Evolutionary conservation across 78 protist genomes (phyloP), one percentile per base, ranked within the genome.

Genomic region (Salpingoeca rosetta): DNA sequence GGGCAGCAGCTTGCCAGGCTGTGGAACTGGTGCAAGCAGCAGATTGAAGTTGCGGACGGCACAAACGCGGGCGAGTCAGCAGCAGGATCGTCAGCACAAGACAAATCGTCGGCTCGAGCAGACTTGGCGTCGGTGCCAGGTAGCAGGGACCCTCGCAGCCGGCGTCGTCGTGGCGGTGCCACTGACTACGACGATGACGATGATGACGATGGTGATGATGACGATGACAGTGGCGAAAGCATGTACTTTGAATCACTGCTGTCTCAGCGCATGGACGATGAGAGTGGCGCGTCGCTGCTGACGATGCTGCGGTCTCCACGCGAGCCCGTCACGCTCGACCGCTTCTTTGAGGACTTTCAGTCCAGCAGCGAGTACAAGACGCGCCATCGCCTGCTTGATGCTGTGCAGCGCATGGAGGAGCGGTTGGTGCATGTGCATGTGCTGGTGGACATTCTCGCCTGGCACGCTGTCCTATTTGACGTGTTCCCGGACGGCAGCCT

Each of bases 381-480:
- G 25, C 17, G 35, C 45, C 56, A 17, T 44, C 84, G 84, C 25
- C 84, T 85, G n/a, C 7, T 79, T 10, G 57, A 11, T 7, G 84
- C 83, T 0, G 27, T 76, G 28, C 45, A 36, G 36, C 39, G 36
- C 37, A 25, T 74, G 76, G 79, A 76, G 43, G 45, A 40, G 0
- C 42, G 44, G 1, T 40, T 79, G 84, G 27, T 17, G 36, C n/a
- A 37, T 10, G 7, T 85, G 28, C 26, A 77, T 3, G 2, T 26
- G 43, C 3, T 56, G 24, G 51, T 84, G 38, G 84, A 76, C 36
- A 36, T 85, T 2, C 84, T 85, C 22, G 81, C 2, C 36, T 85
- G 88, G 88, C 88, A 85, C 39, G 57, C 45, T 44, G 2, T 85
- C 24, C 65, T 85, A 0, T 85, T 78, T 45, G 51, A 37, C 10